A percentile compares a stretch with the other conserved stretches of the same genome.
These are phyloP conservation scores for Trametes punicea DNA, from an alignment of 768 basidiomycete species.

Conservation along the genomic window DNA sequence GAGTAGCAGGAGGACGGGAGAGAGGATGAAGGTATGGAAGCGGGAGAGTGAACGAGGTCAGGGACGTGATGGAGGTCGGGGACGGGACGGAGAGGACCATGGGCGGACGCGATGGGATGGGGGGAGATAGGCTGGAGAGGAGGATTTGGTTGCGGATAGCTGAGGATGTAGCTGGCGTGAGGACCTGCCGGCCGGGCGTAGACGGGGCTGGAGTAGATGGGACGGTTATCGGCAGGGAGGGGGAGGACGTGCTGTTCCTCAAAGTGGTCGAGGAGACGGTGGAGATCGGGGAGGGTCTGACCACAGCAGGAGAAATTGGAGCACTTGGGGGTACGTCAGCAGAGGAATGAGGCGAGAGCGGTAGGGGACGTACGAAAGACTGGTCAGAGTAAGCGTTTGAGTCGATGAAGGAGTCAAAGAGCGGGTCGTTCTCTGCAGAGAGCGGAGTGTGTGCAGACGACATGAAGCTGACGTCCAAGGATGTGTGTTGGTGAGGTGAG, in stretches of 20 bases:
- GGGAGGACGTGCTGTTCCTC: constrained; percentile 41
- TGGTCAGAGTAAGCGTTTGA: constrained; percentile 7
- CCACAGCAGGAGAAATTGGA: constrained; percentile 50
- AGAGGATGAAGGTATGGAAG: constrained; percentile 3
- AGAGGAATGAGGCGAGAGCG: neutral
- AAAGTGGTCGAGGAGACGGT: constrained; percentile 50
- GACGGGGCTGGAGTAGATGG: constrained; percentile 30
- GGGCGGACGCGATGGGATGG: constrained; percentile 8
- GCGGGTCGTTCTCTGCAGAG: neutral
- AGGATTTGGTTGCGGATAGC: constrained; percentile 32
- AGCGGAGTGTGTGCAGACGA: neutral
- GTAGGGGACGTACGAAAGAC: constrained; percentile 7
- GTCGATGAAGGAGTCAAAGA: constrained; percentile 15
- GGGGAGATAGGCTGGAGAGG: constrained; percentile 21
- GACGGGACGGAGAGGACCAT: constrained; percentile 2
- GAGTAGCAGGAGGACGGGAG: constrained; percentile 9
- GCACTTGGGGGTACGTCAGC: constrained; percentile 26
- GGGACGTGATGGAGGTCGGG: constrained; percentile 11
- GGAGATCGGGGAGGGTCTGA: constrained; percentile 42
- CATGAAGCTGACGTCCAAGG: neutral
- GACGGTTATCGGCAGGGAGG: constrained; percentile 30
- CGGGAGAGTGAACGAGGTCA: constrained; percentile 12
- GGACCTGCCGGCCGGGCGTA: constrained; percentile 15
- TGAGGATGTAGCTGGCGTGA: constrained; percentile 25
- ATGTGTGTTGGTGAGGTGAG: neutral